These are phyloP conservation scores for Stenocarpella maydis DNA, from an alignment of 2,329 filamentous ascomycete species.

Conservation along the genomic window DNA sequence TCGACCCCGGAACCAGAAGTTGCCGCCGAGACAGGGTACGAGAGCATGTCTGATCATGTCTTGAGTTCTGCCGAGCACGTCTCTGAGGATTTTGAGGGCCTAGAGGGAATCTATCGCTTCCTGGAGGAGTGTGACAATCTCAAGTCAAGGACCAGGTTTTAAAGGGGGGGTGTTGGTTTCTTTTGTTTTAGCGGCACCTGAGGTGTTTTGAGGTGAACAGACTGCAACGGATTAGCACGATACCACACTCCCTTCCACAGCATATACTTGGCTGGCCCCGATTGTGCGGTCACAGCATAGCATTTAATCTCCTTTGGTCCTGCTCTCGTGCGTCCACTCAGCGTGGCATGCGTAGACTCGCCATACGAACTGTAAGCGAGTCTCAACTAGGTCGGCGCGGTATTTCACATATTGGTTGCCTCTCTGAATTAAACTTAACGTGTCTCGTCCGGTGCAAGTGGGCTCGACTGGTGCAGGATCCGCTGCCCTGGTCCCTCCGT, in stretches of 20 bases:
- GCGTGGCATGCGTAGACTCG: neutral
- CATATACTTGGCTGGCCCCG: slow-evolving; percentile 12
- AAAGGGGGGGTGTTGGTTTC: slow-evolving; percentile 4
- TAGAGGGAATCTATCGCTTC: slow-evolving; percentile 66
- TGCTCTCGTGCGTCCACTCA: neutral
- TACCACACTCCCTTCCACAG: slow-evolving; percentile 34
- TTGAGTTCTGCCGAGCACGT: slow-evolving; percentile 52
- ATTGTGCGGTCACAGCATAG: slow-evolving; percentile 10
- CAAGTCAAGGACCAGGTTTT: slow-evolving; percentile 26
- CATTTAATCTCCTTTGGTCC: slow-evolving; percentile 17
- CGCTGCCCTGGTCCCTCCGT: neutral
- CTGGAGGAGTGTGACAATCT: slow-evolving; percentile 64
- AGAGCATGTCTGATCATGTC: slow-evolving; percentile 57
- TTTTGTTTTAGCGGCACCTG: slow-evolving; percentile 10
- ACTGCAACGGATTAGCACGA: slow-evolving; percentile 22
- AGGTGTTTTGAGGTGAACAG: neutral
- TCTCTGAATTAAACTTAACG: neutral
- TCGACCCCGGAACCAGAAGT: slow-evolving; percentile 42
- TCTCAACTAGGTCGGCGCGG: neutral
- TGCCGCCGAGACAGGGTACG: slow-evolving; percentile 57
- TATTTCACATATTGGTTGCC: neutral
- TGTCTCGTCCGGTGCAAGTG: neutral
- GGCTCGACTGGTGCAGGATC: neutral
- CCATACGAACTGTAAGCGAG: neutral
- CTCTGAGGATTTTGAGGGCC: slow-evolving; percentile 60